phyloP scores from a whole-genome alignment of 495 filamentous ascomycete species.

The Xylaria venustula region DNA sequence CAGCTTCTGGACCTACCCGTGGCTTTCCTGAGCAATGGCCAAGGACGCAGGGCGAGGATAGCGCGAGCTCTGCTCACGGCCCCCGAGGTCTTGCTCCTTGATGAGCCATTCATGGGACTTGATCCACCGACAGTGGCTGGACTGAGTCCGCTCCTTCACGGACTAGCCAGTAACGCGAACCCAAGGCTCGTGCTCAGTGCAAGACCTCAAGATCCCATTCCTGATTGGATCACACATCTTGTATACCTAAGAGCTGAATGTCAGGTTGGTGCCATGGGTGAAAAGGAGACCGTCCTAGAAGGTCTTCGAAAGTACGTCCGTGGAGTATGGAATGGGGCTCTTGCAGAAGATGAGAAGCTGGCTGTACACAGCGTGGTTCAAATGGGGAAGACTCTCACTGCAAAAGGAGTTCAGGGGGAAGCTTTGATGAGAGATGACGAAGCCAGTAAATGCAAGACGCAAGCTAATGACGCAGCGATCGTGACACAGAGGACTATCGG shows the following conservation, averaged over 20 bases:
- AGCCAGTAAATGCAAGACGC: background rate
- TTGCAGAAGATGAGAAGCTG: conserved; percentile 35
- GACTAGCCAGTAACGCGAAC: conserved; percentile 59
- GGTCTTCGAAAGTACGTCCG: conserved; percentile 44
- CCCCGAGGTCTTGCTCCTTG: conserved; percentile 80
- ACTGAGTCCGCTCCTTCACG: conserved; percentile 66
- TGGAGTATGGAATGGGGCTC: conserved; percentile 33
- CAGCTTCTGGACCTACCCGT: conserved; percentile 74
- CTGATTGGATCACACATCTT: conserved; percentile 86
- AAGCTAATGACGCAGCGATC: background rate
- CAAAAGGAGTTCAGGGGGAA: conserved; percentile 41
- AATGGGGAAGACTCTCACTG: conserved; percentile 47
- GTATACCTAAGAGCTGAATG: conserved; percentile 63
- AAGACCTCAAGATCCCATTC: conserved; percentile 80
- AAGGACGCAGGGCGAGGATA: conserved; percentile 81
- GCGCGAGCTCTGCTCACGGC: conserved; percentile 75
- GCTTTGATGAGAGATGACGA: conserved; percentile 26
- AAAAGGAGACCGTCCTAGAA: conserved; percentile 52
- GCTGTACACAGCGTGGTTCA: conserved; percentile 50
- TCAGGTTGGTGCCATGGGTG: conserved; percentile 55
- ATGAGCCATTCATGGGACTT: conserved; percentile 97
- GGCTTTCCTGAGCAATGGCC: conserved; percentile 87
- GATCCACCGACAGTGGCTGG: conserved; percentile 74
- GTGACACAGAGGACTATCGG: conserved; percentile 23
- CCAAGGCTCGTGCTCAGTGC: conserved; percentile 75